Evolutionary conservation across 352 stramenopile genomes (phyloP).

Genomic region (Globisporangium sylvaticum): DNA sequence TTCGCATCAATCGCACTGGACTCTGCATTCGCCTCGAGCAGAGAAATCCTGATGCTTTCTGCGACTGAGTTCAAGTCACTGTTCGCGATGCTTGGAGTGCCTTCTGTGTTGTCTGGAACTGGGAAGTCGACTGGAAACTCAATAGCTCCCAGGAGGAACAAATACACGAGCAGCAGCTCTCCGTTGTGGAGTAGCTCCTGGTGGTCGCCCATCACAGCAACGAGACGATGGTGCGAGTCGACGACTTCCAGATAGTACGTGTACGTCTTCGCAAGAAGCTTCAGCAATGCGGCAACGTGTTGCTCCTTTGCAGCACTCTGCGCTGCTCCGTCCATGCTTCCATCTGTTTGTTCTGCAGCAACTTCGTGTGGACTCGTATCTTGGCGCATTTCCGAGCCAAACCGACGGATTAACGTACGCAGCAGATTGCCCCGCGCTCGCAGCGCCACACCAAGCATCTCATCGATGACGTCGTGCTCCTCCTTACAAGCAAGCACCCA

Average conservation of each 20-base stretch:
- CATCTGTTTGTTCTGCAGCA: not conserved
- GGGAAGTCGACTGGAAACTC: slow-evolving; percentile 22
- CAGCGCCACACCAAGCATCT: slow-evolving; percentile 60
- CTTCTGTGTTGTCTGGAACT: slow-evolving; percentile 19
- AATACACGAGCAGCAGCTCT: slow-evolving; percentile 35
- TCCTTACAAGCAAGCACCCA: slow-evolving; percentile 81
- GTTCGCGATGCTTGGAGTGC: slow-evolving; percentile 13
- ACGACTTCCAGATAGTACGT: slow-evolving; percentile 52
- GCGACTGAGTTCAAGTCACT: slow-evolving; percentile 21
- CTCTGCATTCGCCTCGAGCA: slow-evolving; percentile 2
- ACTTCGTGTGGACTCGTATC: not conserved
- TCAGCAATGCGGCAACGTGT: slow-evolving; percentile 24
- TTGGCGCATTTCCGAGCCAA: not conserved
- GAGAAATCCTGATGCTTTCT: slow-evolving; percentile 22
- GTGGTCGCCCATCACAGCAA: slow-evolving; percentile 21
- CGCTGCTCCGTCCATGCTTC: not conserved
- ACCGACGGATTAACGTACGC: slow-evolving; percentile 21
- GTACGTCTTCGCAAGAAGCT: slow-evolving; percentile 63
- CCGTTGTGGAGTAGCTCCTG: slow-evolving; percentile 33
- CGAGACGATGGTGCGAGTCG: slow-evolving; percentile 33
- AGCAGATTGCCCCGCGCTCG: slow-evolving; percentile 44
- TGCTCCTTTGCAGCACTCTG: not conserved
- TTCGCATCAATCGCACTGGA: not conserved
- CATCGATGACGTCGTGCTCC: slow-evolving; percentile 75
- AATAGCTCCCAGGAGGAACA: slow-evolving; percentile 31